Conservation (phyloP, 306 rosid genomes). For the Fagus sylvatica region DNA sequence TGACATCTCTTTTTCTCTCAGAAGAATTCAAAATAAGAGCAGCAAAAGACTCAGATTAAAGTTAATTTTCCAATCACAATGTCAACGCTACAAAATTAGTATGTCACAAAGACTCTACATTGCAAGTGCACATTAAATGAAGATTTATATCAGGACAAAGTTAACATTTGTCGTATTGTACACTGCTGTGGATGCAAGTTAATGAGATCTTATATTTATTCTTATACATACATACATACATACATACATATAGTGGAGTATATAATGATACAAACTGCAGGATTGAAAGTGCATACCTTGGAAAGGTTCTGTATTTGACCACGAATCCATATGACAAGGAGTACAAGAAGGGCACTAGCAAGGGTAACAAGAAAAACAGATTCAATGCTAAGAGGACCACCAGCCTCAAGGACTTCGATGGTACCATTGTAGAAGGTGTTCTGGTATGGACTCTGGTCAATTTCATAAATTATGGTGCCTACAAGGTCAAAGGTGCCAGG, state of each 20-base stretch:
- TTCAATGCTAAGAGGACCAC: constrained; percentile 68
- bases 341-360: constrained; percentile 71
- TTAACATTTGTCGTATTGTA: not conserved
- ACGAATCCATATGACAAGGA: constrained; percentile 71
- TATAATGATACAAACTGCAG: not conserved
- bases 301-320: constrained; percentile 82
- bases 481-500: constrained; percentile 92
- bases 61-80: not conserved
- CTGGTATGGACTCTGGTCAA: constrained; percentile 74
- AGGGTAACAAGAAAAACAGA: constrained; percentile 84
- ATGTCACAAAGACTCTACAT: not conserved
- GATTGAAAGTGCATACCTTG: constrained; percentile 54
- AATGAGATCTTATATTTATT: not conserved
- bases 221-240: too few species aligned
- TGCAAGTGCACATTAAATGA: not conserved
- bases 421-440: constrained; percentile 87
- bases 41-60: not conserved
- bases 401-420: constrained; percentile 78
- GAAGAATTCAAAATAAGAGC: not conserved
- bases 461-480: constrained; percentile 74
- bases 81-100: not conserved
- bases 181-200: not conserved
- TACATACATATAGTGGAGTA: too few species aligned
- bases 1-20: too few species aligned
- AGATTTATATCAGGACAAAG: not conserved